Conservation (phyloP, 192 early-diverging fungal species). For the Entophlyctis helioformis region DNA sequence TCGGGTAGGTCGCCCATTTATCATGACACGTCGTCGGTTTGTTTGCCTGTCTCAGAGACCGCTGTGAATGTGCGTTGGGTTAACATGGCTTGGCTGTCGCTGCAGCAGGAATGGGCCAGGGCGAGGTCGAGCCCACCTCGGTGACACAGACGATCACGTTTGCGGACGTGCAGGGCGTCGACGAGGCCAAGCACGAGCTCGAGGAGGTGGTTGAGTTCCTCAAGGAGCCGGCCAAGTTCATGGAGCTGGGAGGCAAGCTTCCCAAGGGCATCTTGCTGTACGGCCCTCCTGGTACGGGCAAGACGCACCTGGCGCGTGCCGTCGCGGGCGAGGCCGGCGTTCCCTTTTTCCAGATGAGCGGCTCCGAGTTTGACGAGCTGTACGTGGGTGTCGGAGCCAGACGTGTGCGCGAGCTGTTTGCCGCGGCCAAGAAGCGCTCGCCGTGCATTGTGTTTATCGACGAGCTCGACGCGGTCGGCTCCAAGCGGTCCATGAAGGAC, state of each 20-base stretch:
- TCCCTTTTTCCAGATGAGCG: slow-evolving; percentile 98
- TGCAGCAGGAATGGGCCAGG: slow-evolving; percentile 18
- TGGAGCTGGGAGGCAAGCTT: slow-evolving; percentile 84
- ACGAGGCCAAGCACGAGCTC: slow-evolving; percentile 96
- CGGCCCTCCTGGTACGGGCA: slow-evolving; percentile 92
- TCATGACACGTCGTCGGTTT: not conserved
- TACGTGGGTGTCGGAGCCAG: slow-evolving; percentile 94
- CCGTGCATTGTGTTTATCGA: slow-evolving; percentile 88
- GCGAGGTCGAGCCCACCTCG: slow-evolving; percentile 34
- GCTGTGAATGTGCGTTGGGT: too few species aligned
- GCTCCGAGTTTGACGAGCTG: slow-evolving; percentile 97
- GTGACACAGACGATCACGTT: slow-evolving; percentile 61
- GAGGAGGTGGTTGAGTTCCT: slow-evolving; percentile 94
- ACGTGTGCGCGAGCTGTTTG: slow-evolving; percentile 76
- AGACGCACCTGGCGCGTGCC: slow-evolving; percentile 91
- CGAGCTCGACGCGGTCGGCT: slow-evolving; percentile 96
- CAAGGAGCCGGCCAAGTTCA: slow-evolving; percentile 83
- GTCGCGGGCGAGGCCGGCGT: slow-evolving; percentile 97
- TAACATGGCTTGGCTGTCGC: too few species aligned
- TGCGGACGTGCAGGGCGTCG: slow-evolving; percentile 91
- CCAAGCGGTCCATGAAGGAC: slow-evolving; percentile 83
- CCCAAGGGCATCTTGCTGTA: slow-evolving; percentile 74
- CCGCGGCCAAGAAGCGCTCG: slow-evolving; percentile 37
- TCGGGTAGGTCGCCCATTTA: slow-evolving; percentile 11
- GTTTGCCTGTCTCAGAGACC: too few species aligned